A percentile compares a stretch with the other conserved stretches of the same genome.
phyloP scores from a whole-genome alignment of 148 eudicot genomes.

The Amaranthus cruentus region DNA sequence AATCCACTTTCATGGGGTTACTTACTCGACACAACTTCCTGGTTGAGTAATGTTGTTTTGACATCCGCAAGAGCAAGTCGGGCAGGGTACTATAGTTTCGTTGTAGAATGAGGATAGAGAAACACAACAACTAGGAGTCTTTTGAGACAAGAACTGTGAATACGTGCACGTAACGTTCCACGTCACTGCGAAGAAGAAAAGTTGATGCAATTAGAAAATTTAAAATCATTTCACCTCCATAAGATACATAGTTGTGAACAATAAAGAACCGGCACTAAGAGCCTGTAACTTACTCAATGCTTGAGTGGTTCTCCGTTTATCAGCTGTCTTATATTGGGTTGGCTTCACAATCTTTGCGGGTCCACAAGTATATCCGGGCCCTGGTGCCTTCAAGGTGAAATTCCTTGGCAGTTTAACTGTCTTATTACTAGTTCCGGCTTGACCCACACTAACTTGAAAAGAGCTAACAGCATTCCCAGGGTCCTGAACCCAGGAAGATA shows the following conservation, averaged over 20 bases:
- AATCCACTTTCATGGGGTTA: neutral
- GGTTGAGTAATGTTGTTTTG: constrained; percentile 38
- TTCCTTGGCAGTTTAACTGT: constrained; percentile 58
- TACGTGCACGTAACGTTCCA: constrained; percentile 71
- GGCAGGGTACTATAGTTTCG: constrained; percentile 52
- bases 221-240: neutral
- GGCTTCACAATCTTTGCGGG: constrained; percentile 45
- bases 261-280: neutral
- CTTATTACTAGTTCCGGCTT: constrained; percentile 48
- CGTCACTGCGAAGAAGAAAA: constrained; percentile 49
- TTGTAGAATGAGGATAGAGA: constrained; percentile 72
- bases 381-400: constrained; percentile 55
- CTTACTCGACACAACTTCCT: constrained; percentile 54
- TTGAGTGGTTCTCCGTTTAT: constrained; percentile 59
- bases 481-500: constrained; percentile 60
- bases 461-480: constrained; percentile 50
- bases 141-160: constrained; percentile 56
- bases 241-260: neutral
- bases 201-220: neutral
- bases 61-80: constrained; percentile 64
- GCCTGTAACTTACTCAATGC: constrained; percentile 55
- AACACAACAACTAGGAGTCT: constrained; percentile 62
- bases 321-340: constrained; percentile 36
- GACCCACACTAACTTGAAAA: constrained; percentile 63
- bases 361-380: constrained; percentile 72